phyloP scores from a whole-genome alignment of 768 basidiomycete species.

The Lentinula guzmanii region DNA sequence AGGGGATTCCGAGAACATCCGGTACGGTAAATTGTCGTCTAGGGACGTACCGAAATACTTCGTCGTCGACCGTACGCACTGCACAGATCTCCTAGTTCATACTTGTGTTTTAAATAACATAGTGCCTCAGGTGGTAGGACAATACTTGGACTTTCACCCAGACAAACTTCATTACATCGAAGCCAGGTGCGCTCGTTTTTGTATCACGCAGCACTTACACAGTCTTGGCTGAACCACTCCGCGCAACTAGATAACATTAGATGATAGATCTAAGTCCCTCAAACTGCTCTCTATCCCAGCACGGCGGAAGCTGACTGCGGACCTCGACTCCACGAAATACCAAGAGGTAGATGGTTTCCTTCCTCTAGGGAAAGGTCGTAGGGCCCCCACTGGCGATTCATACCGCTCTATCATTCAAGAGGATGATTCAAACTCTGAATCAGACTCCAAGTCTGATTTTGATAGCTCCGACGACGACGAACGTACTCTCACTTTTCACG shows the following conservation, averaged over 20 bases:
- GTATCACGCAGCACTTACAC: neutral
- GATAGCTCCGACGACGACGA: constrained; percentile 34
- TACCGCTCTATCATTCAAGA: constrained; percentile 45
- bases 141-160: constrained; percentile 55
- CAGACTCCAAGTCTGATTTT: constrained; percentile 19
- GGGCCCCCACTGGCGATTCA: constrained; percentile 23
- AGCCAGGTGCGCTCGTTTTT: constrained; percentile 31
- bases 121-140: constrained; percentile 47
- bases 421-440: constrained; percentile 26
- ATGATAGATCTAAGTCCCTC: constrained; percentile 48
- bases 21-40: constrained; percentile 58
- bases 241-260: neutral
- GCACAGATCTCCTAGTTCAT: neutral
- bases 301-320: constrained; percentile 38
- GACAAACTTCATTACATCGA: constrained; percentile 37
- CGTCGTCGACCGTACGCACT: constrained; percentile 47
- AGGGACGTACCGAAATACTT: constrained; percentile 65
- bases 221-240: neutral
- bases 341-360: constrained; percentile 67
- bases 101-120: neutral
- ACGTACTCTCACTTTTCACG: constrained; percentile 42
- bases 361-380: constrained; percentile 28
- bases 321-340: constrained; percentile 37
- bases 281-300: constrained; percentile 49
- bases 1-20: constrained; percentile 61